Percentiles rank a stretch among this genome's conserved stretches.
phyloP scores from a whole-genome alignment of 306 rosid species.

The Sphenostylis stenocarpa region DNA sequence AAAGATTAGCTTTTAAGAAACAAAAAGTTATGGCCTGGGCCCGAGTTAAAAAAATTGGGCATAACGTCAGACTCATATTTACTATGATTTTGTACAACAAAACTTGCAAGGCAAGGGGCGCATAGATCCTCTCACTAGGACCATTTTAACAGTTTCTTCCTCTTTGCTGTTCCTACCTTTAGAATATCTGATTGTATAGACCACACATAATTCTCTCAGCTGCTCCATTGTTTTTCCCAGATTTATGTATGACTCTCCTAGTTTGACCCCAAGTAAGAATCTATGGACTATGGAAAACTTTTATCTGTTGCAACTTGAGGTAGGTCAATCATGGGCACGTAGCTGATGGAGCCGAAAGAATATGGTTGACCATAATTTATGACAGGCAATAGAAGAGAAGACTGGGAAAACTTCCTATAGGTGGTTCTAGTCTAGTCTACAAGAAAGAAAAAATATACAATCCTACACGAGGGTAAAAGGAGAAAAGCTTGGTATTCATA shows the following conservation, averaged over 20 bases:
- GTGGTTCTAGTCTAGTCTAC: conserved; percentile 39
- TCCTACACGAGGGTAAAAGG: conserved; percentile 21
- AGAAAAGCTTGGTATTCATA: conserved; percentile 8
- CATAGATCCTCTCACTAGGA: conserved; percentile 16
- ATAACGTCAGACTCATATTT: conserved; percentile 13
- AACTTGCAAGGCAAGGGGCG: conserved; percentile 29
- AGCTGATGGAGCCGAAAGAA: conserved; percentile 20
- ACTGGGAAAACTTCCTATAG: conserved; percentile 32
- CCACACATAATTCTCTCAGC: conserved; percentile 25
- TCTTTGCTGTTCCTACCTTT: conserved; percentile 24
- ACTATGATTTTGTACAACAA: conserved; percentile 33
- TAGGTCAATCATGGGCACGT: conserved; percentile 11
- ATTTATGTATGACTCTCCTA: conserved; percentile 23
- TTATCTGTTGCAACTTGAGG: conserved; percentile 12
- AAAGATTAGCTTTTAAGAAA: not conserved
- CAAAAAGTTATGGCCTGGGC: not conserved
- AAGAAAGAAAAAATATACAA: conserved; percentile 28
- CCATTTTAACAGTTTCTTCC: conserved; percentile 21
- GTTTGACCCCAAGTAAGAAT: conserved; percentile 7
- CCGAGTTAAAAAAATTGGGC: conserved; percentile 2
- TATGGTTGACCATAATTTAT: conserved; percentile 17
- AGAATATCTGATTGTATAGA: conserved; percentile 6
- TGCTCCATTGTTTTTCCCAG: conserved; percentile 9
- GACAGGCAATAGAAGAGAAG: conserved; percentile 25
- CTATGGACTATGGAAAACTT: conserved; percentile 12